Evolutionary conservation across 345 rosid species (phyloP), one percentile per base, ranked within the genome.

Genomic region (Salix purpurea): DNA sequence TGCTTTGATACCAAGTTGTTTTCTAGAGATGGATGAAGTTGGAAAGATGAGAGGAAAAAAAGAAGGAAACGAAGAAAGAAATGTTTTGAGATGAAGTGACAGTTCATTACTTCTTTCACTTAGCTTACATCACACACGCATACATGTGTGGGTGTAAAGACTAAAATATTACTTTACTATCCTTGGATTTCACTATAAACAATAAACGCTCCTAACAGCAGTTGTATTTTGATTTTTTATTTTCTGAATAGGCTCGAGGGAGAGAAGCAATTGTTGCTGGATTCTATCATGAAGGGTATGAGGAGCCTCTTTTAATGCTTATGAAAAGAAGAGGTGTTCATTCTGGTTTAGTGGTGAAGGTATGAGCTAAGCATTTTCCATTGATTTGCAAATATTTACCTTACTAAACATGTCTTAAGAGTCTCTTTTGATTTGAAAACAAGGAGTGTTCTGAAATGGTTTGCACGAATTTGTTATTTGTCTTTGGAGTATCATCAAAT

Each of bases 251-350:
- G 99, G 97, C 97, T 66, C 82, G 80, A 72, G 98, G 99, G 68
- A 91, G 85, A 83, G 99, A 93, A 88, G 78, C 97, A 60, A 88
- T 93, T 70, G 96, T 93, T 68, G 82, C 99, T 78, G 98, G 99
- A 71, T 96, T 96, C 80, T 96, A 90, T 86, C 99, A 96, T 50
- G 94, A 86, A 89, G 97, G 91, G n/a, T 96, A 90, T 18, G 98
- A 91, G 82, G 98, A 93, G 58, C 90, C 99, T 44, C 89, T 96
- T 82, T 78, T 96, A 79, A 93, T 91, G 98, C 99, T 96, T 74
- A 96, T 96, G 99, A 93, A 90, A 87, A 88, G 97, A 88, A 89
- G 99, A 90, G 98, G 96, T 56, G 86, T 93, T 54, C 96, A 93
- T 82, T 90, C 96, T 67, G 98, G 99, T 82, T 85, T 96, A 84